Evolutionary conservation across 2,329 filamentous ascomycete genomes (phyloP).

Genomic region (Cladosporium velox): DNA sequence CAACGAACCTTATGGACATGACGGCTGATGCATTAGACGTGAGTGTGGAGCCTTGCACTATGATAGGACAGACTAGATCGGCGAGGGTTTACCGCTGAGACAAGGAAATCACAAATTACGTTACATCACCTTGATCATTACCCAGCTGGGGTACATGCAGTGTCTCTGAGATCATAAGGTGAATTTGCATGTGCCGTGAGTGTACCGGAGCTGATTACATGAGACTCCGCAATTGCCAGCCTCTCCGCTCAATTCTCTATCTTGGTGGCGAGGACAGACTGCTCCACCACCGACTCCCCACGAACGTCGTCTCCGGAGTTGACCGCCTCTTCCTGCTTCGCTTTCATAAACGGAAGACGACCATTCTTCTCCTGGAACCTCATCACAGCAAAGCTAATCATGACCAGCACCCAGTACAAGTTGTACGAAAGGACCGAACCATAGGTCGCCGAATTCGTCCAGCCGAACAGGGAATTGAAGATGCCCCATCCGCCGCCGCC

Average conservation of each 20-base stretch:
- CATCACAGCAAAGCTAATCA: conserved; percentile 64
- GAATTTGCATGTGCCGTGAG: not conserved
- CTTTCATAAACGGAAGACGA: conserved; percentile 29
- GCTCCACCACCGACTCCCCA: not conserved
- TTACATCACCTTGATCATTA: not conserved
- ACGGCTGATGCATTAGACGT: conserved; percentile 17
- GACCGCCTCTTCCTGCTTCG: not conserved
- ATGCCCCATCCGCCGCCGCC: conserved; percentile 82
- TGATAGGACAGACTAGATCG: not conserved
- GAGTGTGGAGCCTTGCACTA: not conserved
- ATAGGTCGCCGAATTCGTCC: conserved; percentile 86
- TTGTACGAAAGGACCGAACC: conserved; percentile 87
- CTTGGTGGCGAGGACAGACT: not conserved
- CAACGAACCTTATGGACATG: conserved; percentile 18
- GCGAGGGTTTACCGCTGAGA: conserved; percentile 9
- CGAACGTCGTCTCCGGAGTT: not conserved
- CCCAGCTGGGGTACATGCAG: not conserved
- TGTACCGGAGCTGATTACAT: not conserved
- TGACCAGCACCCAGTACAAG: conserved; percentile 77
- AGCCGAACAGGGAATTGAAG: conserved; percentile 83
- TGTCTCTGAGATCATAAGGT: not conserved
- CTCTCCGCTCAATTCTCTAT: not conserved
- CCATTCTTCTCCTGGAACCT: conserved; percentile 65
- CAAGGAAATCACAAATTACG: not conserved
- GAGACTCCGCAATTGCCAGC: not conserved